Evolutionary conservation across 352 stramenopile species (phyloP).

Genomic region (Pythium coloratum): DNA sequence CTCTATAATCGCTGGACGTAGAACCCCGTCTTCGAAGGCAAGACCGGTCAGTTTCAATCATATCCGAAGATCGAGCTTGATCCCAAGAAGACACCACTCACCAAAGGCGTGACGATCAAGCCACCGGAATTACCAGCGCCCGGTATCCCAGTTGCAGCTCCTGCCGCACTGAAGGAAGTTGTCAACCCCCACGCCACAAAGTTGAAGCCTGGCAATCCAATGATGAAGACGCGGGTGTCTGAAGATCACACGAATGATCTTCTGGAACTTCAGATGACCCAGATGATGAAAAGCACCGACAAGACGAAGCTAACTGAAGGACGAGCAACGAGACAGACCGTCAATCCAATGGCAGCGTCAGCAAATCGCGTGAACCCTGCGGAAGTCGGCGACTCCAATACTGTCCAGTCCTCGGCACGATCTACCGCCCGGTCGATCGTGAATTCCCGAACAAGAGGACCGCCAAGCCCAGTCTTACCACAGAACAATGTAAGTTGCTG

Average conservation of each 20-base stretch:
- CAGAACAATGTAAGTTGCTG: neutral
- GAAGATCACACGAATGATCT: slow-evolving; percentile 23
- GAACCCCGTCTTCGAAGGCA: slow-evolving; percentile 36
- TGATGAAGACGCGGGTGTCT: neutral
- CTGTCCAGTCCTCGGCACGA: neutral
- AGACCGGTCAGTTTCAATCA: slow-evolving; percentile 39
- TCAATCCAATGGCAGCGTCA: neutral
- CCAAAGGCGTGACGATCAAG: slow-evolving; percentile 50
- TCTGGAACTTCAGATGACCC: slow-evolving; percentile 22
- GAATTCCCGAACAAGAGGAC: neutral
- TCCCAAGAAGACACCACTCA: slow-evolving; percentile 38
- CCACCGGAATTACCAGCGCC: neutral
- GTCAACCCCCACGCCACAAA: neutral
- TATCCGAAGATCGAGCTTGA: slow-evolving; percentile 46
- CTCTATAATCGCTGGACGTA: neutral
- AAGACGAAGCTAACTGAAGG: neutral
- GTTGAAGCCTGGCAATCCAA: neutral
- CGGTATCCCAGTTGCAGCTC: neutral
- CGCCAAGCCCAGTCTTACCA: neutral
- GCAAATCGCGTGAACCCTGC: neutral
- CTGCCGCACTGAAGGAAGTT: slow-evolving; percentile 3
- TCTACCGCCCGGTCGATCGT: neutral
- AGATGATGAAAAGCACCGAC: slow-evolving; percentile 10
- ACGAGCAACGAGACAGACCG: neutral
- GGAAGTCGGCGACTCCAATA: neutral